These are phyloP conservation scores for Solanum piurae DNA, from an alignment of 257 asterid species.

Conservation along the genomic window DNA sequence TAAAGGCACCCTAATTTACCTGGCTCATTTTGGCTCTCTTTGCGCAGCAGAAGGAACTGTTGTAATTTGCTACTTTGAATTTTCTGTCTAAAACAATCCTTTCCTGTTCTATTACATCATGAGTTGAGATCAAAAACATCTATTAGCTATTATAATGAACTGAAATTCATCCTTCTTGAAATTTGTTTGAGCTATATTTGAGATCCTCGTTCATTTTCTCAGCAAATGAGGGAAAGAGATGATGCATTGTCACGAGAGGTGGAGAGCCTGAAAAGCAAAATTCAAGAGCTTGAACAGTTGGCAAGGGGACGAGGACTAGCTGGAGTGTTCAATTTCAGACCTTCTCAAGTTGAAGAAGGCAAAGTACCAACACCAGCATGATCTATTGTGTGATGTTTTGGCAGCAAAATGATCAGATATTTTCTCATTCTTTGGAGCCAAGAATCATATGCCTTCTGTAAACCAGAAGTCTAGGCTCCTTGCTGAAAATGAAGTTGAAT, in stretches of 20 bases:
- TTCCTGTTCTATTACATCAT: neutral
- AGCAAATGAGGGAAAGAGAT: slow-evolving; percentile 31
- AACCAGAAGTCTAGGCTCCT: neutral
- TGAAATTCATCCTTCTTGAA: neutral
- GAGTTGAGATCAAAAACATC: neutral
- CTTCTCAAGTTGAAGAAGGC: slow-evolving; percentile 14
- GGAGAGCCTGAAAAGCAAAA: slow-evolving; percentile 20
- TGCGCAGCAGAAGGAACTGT: neutral
- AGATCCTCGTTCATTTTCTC: neutral
- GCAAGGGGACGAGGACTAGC: slow-evolving; percentile 36
- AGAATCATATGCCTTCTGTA: neutral
- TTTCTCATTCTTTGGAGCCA: slow-evolving; percentile 13
- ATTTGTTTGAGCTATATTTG: neutral
- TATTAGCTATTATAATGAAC: neutral
- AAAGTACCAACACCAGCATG: slow-evolving; percentile 9
- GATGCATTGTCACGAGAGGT: slow-evolving; percentile 30
- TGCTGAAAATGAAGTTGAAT: neutral
- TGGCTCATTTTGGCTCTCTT: neutral
- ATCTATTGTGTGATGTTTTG: neutral
- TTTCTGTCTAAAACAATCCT: neutral
- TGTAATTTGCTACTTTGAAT: neutral
- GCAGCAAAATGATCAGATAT: neutral
- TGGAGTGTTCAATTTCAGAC: slow-evolving; percentile 24
- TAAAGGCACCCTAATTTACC: neutral
- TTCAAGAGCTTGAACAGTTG: slow-evolving; percentile 33